Percentiles rank a stretch among this genome's conserved stretches.
These are phyloP conservation scores for Peronospora destructor DNA, from an alignment of 352 stramenopile genomes.

Conservation along the genomic window DNA sequence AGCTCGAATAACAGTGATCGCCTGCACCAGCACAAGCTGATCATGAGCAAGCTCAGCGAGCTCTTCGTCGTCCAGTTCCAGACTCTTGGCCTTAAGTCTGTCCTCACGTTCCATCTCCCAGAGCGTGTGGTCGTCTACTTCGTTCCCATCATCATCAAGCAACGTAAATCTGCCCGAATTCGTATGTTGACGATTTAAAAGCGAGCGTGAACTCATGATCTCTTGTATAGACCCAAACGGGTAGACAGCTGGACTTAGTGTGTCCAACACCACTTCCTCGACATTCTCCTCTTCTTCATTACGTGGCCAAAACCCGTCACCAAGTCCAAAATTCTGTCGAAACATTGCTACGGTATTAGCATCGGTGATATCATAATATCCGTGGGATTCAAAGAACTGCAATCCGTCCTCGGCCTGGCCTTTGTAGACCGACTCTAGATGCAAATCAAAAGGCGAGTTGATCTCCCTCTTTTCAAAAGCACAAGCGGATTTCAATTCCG, in stretches of 20 bases:
- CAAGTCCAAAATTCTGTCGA: conserved; percentile 58
- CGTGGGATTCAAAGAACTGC: conserved; percentile 73
- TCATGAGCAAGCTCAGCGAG: conserved; percentile 55
- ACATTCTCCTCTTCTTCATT: conserved; percentile 25
- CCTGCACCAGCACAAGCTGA: conserved; percentile 40
- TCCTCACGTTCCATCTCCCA: conserved; percentile 44
- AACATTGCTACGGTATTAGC: conserved; percentile 80
- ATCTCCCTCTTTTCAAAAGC: conserved; percentile 9
- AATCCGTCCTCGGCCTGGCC: conserved; percentile 50
- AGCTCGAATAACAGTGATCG: conserved; percentile 50
- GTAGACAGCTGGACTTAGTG: conserved; percentile 28
- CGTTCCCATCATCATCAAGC: conserved; percentile 60
- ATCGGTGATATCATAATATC: conserved; percentile 79
- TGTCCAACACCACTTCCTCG: conserved; percentile 9
- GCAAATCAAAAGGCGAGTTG: conserved; percentile 51
- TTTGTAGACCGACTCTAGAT: conserved; percentile 60
- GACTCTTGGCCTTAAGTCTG: conserved; percentile 41
- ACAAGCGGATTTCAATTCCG: conserved; percentile 12
- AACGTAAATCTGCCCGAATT: conserved; percentile 45
- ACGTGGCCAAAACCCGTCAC: conserved; percentile 58
- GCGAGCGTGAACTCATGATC: conserved; percentile 30
- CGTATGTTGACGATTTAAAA: conserved; percentile 24
- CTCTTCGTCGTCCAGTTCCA: conserved; percentile 62
- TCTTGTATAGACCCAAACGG: conserved; percentile 31
- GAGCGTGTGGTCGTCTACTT: conserved; percentile 49